phyloP scores from a whole-genome alignment of 2,329 filamentous ascomycete species.

The Alternaria viburni region DNA sequence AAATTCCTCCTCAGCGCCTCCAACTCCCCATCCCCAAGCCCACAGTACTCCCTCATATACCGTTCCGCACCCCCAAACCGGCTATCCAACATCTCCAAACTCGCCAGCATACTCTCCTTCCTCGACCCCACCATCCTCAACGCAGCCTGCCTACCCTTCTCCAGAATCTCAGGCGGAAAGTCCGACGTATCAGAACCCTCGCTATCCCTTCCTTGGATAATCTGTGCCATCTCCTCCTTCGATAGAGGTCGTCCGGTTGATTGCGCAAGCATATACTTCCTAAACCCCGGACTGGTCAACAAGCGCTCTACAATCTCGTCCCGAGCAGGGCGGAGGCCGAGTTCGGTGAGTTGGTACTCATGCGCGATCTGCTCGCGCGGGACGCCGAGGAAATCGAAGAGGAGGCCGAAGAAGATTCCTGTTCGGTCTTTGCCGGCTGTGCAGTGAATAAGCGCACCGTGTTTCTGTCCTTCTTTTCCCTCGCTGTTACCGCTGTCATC shows the following conservation, averaged over 20 bases:
- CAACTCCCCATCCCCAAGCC: slow-evolving; percentile 63
- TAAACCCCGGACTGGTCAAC: slow-evolving; percentile 42
- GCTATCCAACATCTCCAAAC: slow-evolving; percentile 61
- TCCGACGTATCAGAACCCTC: slow-evolving; percentile 32
- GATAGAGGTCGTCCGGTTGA: slow-evolving; percentile 34
- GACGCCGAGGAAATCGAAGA: slow-evolving; percentile 70
- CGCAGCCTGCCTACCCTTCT: slow-evolving; percentile 34
- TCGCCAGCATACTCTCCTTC: slow-evolving; percentile 60
- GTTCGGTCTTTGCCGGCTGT: slow-evolving; percentile 81
- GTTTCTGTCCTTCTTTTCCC: slow-evolving; percentile 18
- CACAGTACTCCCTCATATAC: slow-evolving; percentile 66
- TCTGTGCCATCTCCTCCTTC: slow-evolving; percentile 58
- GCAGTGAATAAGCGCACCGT: slow-evolving; percentile 72
- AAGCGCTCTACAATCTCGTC: slow-evolving; percentile 60
- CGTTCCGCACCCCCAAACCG: slow-evolving; percentile 68
- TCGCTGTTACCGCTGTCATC: not conserved
- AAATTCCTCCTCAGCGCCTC: slow-evolving; percentile 51
- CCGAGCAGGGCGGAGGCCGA: slow-evolving; percentile 58
- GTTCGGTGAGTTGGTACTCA: slow-evolving; percentile 73
- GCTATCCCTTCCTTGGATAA: slow-evolving; percentile 42
- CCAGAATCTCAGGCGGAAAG: slow-evolving; percentile 43
- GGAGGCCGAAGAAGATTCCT: slow-evolving; percentile 70
- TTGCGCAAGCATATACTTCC: slow-evolving; percentile 28
- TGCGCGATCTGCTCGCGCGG: slow-evolving; percentile 62
- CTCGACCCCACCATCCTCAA: slow-evolving; percentile 47